Conservation (phyloP, 2,329 filamentous ascomycete species). For the Cladophialophora chaetospira region DNA sequence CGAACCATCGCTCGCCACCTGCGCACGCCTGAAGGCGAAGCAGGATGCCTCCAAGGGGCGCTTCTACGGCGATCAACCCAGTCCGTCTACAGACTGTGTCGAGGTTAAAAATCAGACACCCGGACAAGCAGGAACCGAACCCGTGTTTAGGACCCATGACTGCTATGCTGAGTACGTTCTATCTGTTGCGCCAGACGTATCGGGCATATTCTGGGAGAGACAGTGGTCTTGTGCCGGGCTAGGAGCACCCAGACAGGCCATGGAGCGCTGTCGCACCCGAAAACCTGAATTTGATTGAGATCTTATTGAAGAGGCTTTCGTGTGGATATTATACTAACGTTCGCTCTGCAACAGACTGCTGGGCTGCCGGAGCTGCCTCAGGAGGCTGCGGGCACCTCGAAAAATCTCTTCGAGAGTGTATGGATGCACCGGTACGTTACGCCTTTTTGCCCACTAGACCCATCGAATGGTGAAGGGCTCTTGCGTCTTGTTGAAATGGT, state of each 20-base stretch:
- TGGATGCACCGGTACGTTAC: constrained; percentile 73
- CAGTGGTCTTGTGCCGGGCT: neutral
- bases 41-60: constrained; percentile 48
- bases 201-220: no score
- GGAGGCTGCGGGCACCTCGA: constrained; percentile 63
- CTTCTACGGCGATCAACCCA: constrained; percentile 48
- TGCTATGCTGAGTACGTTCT: constrained; percentile 62
- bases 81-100: constrained; percentile 50
- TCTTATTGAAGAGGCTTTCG: no score
- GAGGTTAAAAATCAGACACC: constrained; percentile 64
- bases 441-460: neutral
- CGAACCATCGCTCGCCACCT: no score
- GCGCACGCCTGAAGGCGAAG: no score
- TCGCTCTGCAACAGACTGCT: constrained; percentile 43
- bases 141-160: constrained; percentile 68
- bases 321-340: constrained; percentile 17
- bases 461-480: neutral
- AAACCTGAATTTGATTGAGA: neutral
- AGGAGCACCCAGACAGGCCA: no score
- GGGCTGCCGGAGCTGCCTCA: constrained; percentile 43
- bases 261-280: no score
- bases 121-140: constrained; percentile 63
- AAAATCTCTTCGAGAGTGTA: constrained; percentile 65
- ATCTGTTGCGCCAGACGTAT: no score
- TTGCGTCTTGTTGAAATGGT: constrained; percentile 1